Conservation (phyloP, 257 asterid species). For the Salvia miltiorrhiza region DNA sequence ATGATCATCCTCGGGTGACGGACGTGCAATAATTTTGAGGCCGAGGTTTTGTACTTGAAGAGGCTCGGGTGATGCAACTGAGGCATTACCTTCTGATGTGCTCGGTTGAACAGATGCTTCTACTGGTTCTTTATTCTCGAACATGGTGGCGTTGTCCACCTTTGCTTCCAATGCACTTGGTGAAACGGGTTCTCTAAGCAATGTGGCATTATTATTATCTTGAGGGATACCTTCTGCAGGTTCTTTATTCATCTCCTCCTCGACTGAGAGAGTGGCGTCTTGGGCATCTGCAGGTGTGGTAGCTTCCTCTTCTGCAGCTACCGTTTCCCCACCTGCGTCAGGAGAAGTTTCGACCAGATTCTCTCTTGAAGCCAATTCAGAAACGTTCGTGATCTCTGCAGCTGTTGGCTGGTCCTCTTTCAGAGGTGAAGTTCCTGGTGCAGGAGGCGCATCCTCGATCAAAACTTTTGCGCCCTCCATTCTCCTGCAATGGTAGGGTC, state of each 20-base stretch:
- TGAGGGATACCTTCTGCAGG: constrained; percentile 16
- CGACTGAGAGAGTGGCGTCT: constrained; percentile 22
- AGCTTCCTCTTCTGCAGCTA: constrained; percentile 23
- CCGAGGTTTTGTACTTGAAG: constrained; percentile 21
- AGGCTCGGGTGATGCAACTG: constrained; percentile 10
- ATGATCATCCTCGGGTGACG: constrained; percentile 32
- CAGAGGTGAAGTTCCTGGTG: constrained; percentile 31
- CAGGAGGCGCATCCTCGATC: constrained; percentile 34
- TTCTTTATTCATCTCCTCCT: constrained; percentile 22
- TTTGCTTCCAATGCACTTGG: constrained; percentile 25
- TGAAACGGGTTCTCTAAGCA: constrained; percentile 14
- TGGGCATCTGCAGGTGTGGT: constrained; percentile 19
- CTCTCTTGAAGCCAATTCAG: constrained; percentile 15
- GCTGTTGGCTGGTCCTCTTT: constrained; percentile 36
- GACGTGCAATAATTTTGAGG: constrained; percentile 25
- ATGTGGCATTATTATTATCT: constrained; percentile 12
- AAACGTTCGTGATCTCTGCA: not conserved
- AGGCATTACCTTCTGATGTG: constrained; percentile 25
- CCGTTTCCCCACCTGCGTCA: constrained; percentile 16
- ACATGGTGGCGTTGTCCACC: not conserved
- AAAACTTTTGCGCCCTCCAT: constrained; percentile 60
- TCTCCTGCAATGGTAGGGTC: constrained; percentile 28
- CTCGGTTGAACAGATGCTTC: not conserved
- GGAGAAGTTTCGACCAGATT: constrained; percentile 25
- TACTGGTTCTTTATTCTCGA: not conserved